phyloP scores from a whole-genome alignment of 2,329 filamentous ascomycete species.

The Trichophyton benhamiae region DNA sequence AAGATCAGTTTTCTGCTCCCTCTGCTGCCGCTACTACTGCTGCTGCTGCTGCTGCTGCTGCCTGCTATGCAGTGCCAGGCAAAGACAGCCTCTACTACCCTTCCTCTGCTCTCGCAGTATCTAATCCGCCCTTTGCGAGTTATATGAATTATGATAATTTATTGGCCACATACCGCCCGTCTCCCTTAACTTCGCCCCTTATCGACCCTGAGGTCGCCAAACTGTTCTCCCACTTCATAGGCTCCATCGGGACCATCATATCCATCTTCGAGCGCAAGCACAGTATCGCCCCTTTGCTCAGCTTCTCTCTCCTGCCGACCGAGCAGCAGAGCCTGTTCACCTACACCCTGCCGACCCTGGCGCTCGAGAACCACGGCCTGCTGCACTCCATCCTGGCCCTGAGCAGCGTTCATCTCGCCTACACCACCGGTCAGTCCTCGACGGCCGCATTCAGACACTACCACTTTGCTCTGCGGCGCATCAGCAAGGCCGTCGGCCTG shows the following conservation, averaged over 20 bases:
- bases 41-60: not conserved
- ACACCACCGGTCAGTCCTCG: slow-evolving; percentile 58
- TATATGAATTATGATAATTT: slow-evolving; percentile 37
- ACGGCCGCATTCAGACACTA: slow-evolving; percentile 87
- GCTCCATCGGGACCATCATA: slow-evolving; percentile 72
- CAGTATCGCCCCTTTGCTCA: slow-evolving; percentile 52
- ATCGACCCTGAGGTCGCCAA: slow-evolving; percentile 67
- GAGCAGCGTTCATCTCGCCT: slow-evolving; percentile 76
- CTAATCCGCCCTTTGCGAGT: slow-evolving; percentile 30
- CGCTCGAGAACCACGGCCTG: slow-evolving; percentile 72
- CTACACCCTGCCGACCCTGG: slow-evolving; percentile 70
- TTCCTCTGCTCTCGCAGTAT: slow-evolving; percentile 21
- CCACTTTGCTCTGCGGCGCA: slow-evolving; percentile 65
- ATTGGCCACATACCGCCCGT: slow-evolving; percentile 55
- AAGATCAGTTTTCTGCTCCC: slow-evolving; percentile 19
- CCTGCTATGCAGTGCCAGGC: slow-evolving; percentile 34
- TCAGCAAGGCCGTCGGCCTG: slow-evolving; percentile 63
- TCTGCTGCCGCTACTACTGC: not conserved
- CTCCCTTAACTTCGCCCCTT: slow-evolving; percentile 56
- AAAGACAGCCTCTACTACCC: slow-evolving; percentile 24
- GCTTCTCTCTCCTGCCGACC: slow-evolving; percentile 52
- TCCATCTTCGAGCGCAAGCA: slow-evolving; percentile 79
- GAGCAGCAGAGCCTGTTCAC: slow-evolving; percentile 50
- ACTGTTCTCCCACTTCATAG: slow-evolving; percentile 85
- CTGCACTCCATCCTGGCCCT: slow-evolving; percentile 84